Evolutionary conservation across 768 basidiomycete genomes (phyloP).

Genomic region (Xerocomus brunneocitrinus): DNA sequence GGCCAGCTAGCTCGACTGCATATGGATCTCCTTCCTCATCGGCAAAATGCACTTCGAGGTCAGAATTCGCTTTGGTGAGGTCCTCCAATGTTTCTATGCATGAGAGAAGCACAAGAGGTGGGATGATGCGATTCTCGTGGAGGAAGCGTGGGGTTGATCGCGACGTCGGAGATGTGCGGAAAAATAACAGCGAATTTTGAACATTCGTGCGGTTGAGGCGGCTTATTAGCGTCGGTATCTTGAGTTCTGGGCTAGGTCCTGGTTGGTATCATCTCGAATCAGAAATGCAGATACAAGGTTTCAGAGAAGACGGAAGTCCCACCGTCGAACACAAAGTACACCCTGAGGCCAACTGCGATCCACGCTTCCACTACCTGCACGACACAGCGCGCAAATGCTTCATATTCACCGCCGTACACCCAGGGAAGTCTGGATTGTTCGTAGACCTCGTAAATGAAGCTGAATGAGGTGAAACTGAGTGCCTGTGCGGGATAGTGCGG

Average conservation of each 20-base stretch:
- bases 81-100: conserved; percentile 53
- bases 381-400: conserved; percentile 48
- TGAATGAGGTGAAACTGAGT: conserved; percentile 26
- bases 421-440: conserved; percentile 61
- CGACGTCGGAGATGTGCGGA: conserved; percentile 67
- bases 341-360: conserved; percentile 58
- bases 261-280: conserved; percentile 6
- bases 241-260: conserved; percentile 71
- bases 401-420: conserved; percentile 85
- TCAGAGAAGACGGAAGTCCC: conserved; percentile 17
- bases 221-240: conserved; percentile 61
- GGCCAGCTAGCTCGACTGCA: conserved; percentile 78
- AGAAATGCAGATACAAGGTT: conserved; percentile 2
- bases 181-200: conserved; percentile 67
- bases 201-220: conserved; percentile 56
- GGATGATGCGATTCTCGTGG: conserved; percentile 68
- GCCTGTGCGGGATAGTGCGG: background rate
- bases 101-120: conserved; percentile 57
- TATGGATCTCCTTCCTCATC: conserved; percentile 83
- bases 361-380: conserved; percentile 55
- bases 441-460: conserved; percentile 73
- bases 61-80: conserved; percentile 32
- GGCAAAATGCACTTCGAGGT: conserved; percentile 60
- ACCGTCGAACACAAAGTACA: conserved; percentile 86
- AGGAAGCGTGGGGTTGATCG: conserved; percentile 64